Evolutionary conservation across 495 filamentous ascomycete species (phyloP).

Genomic region (Amorphotheca resinae): DNA sequence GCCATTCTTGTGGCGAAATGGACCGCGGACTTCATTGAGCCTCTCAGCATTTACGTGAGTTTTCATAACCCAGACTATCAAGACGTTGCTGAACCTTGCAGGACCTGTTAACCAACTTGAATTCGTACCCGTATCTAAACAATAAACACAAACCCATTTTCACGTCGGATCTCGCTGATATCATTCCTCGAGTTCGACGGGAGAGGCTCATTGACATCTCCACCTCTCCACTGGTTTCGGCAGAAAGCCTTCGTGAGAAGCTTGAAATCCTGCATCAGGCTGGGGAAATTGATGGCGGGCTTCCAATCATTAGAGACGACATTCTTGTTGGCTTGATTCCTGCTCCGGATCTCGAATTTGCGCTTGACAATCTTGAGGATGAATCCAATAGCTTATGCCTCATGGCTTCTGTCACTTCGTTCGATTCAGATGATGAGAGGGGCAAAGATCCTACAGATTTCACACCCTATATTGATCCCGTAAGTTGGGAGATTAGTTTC

Average conservation of each 20-base stretch:
- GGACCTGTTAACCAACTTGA: constrained; percentile 92
- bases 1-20: constrained; percentile 90
- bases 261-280: constrained; percentile 69
- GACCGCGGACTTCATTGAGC: constrained; percentile 94
- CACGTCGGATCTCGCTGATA: constrained; percentile 73
- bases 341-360: constrained; percentile 88
- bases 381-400: constrained; percentile 64
- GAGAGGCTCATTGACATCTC: constrained; percentile 83
- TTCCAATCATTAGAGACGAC: constrained; percentile 70
- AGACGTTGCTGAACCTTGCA: constrained; percentile 17
- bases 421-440: constrained; percentile 43
- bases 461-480: constrained; percentile 80
- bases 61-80: neutral
- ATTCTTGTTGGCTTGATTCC: constrained; percentile 87
- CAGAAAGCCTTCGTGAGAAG: constrained; percentile 61
- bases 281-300: constrained; percentile 83
- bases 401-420: constrained; percentile 54
- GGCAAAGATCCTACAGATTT: constrained; percentile 66
- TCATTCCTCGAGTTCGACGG: constrained; percentile 59
- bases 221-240: constrained; percentile 61
- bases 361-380: constrained; percentile 65
- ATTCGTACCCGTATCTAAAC: constrained; percentile 90
- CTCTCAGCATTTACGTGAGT: constrained; percentile 81
- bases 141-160: constrained; percentile 87
- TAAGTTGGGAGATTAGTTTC: constrained; percentile 22